These are phyloP conservation scores for Torulaspora pretoriensis DNA, from an alignment of 1,139 yeast genomes.

Conservation along the genomic window DNA sequence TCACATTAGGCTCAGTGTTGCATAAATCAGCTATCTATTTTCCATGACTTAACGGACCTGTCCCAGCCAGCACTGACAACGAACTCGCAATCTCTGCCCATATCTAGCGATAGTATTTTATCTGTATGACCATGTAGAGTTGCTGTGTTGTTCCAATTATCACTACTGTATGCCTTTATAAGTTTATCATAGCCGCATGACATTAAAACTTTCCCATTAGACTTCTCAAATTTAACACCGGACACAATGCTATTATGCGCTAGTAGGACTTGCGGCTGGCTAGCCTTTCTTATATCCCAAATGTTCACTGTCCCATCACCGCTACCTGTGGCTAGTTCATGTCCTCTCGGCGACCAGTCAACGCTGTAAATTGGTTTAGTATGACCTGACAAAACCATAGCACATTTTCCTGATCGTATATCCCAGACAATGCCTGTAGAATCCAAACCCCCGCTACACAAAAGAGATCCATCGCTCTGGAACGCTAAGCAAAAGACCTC, in stretches of 20 bases:
- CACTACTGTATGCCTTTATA: conserved; percentile 63
- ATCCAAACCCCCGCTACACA: conserved; percentile 78
- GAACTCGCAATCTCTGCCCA: conserved; percentile 41
- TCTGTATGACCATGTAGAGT: conserved; percentile 62
- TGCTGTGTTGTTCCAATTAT: conserved; percentile 61
- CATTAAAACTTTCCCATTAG: conserved; percentile 49
- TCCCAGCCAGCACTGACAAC: conserved; percentile 82
- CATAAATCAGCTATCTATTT: conserved; percentile 3
- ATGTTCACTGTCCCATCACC: conserved; percentile 77
- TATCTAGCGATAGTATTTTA: conserved; percentile 69
- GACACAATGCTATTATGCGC: conserved; percentile 77
- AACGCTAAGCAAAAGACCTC: conserved; percentile 61
- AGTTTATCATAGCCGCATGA: conserved; percentile 70
- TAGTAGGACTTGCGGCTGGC: conserved; percentile 52
- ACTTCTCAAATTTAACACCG: conserved; percentile 52
- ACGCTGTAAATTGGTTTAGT: conserved; percentile 64
- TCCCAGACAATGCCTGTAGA: conserved; percentile 81
- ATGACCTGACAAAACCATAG: conserved; percentile 62
- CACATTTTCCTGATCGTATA: conserved; percentile 67
- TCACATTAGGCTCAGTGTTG: background rate
- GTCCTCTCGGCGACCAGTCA: conserved; percentile 77
- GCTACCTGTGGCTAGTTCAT: conserved; percentile 74
- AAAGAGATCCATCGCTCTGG: conserved; percentile 75
- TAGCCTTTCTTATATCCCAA: conserved; percentile 73
- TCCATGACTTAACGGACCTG: conserved; percentile 65